phyloP scores from a whole-genome alignment of 345 rosid species.

The Turritis glabra region DNA sequence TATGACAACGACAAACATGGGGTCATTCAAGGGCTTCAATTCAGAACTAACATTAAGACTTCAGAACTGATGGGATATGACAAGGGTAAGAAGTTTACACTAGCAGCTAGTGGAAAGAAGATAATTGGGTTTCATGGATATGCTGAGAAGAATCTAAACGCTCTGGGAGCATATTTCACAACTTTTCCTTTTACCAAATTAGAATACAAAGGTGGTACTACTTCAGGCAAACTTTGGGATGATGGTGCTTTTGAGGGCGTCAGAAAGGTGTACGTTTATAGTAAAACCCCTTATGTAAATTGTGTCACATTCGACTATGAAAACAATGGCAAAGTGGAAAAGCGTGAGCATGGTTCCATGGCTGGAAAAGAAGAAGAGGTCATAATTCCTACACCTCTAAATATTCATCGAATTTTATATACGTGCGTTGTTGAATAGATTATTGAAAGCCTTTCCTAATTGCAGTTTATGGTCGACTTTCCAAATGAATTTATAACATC shows the following conservation, averaged over 20 bases:
- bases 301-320: neutral
- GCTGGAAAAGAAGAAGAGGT: neutral
- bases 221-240: slow-evolving; percentile 2
- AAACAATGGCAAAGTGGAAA: neutral
- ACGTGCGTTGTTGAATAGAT: neutral
- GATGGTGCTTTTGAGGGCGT: neutral
- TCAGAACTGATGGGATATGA: neutral
- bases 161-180: slow-evolving; percentile 16
- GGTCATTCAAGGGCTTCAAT: neutral
- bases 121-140: slow-evolving; percentile 21
- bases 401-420: no score
- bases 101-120: neutral
- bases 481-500: slow-evolving; percentile 24
- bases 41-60: neutral
- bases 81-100: no score
- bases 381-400: neutral
- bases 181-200: neutral
- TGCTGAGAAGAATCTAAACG: neutral
- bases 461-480: slow-evolving; percentile 8
- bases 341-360: neutral
- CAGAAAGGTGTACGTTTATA: neutral
- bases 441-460: no score
- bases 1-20: neutral
- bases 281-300: accelerated
- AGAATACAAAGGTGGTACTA: neutral